A percentile compares a stretch with the other conserved stretches of the same genome.
Evolutionary conservation across 371 early-diverging fungal genomes (phyloP).

Genomic region (Rhizopus delemar): DNA sequence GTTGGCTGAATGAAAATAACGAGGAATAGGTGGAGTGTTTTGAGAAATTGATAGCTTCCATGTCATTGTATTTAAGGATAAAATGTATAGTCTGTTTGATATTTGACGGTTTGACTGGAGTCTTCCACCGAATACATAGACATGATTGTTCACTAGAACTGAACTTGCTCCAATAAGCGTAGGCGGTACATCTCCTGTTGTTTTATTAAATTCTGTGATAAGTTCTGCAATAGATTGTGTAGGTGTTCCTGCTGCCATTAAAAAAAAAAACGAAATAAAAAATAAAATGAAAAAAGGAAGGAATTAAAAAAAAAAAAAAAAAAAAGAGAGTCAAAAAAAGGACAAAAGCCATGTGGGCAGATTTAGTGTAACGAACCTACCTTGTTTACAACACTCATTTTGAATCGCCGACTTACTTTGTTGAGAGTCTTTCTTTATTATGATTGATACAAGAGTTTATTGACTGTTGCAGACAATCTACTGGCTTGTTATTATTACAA

Average conservation of each 20-base stretch:
- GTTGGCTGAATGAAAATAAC: conserved; percentile 79
- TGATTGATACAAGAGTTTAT: background rate
- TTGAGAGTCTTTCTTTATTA: background rate
- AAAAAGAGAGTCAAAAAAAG: conserved; percentile 5
- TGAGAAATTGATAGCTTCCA: conserved; percentile 45
- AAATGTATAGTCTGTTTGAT: conserved; percentile 60
- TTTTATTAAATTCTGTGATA: conserved; percentile 39
- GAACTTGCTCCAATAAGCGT: conserved; percentile 67
- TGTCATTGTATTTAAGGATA: conserved; percentile 47
- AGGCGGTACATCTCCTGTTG: conserved; percentile 59
- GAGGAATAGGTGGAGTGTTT: conserved; percentile 36
- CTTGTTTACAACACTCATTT: background rate
- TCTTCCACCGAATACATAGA: conserved; percentile 75
- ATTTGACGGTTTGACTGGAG: conserved; percentile 56
- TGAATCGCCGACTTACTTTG: background rate
- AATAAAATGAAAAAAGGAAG: background rate
- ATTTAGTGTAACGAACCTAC: background rate
- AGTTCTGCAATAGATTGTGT: conserved; percentile 46
- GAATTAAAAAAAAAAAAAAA: background rate
- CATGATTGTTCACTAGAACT: conserved; percentile 53
- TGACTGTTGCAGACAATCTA: background rate
- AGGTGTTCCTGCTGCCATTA: conserved; percentile 1
- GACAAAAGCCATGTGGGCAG: conserved; percentile 4
- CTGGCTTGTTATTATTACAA: no score
- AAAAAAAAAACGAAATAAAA: background rate